Conservation (phyloP, 176 grass and related monocot genomes). For the Eragrostis curvula region DNA sequence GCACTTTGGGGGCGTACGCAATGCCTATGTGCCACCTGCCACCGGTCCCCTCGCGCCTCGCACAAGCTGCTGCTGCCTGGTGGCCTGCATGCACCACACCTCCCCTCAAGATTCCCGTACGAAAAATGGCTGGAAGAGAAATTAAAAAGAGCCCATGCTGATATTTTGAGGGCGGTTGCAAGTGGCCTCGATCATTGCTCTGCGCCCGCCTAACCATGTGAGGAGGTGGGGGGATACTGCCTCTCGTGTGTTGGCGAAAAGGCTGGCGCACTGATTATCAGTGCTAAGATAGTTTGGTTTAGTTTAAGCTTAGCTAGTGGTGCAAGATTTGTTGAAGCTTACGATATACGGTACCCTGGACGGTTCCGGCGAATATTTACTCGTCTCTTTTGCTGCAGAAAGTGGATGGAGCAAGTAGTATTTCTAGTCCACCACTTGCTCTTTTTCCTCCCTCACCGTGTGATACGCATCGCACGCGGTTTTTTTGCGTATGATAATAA, state of each 20-base stretch:
- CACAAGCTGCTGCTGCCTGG: background rate
- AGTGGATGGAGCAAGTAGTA: too few species aligned
- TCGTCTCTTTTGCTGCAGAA: too few species aligned
- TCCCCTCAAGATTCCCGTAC: background rate
- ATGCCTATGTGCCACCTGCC: background rate
- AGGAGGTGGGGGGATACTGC: background rate
- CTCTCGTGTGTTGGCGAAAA: background rate
- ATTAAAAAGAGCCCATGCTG: background rate
- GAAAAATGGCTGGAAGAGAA: background rate
- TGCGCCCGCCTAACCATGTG: background rate
- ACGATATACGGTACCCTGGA: too few species aligned
- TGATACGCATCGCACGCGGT: too few species aligned
- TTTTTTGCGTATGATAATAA: too few species aligned
- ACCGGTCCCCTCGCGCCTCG: background rate
- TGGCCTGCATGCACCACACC: background rate
- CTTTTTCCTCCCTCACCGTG: too few species aligned
- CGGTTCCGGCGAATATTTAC: too few species aligned
- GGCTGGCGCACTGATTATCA: background rate
- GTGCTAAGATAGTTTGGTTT: background rate
- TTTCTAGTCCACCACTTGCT: too few species aligned
- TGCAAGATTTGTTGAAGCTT: background rate
- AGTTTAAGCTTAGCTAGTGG: background rate
- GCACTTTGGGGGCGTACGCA: too few species aligned
- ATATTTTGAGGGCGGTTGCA: background rate
- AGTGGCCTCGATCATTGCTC: background rate